Conservation (phyloP, 331 rosid species). For the Malus hybrid region DNA sequence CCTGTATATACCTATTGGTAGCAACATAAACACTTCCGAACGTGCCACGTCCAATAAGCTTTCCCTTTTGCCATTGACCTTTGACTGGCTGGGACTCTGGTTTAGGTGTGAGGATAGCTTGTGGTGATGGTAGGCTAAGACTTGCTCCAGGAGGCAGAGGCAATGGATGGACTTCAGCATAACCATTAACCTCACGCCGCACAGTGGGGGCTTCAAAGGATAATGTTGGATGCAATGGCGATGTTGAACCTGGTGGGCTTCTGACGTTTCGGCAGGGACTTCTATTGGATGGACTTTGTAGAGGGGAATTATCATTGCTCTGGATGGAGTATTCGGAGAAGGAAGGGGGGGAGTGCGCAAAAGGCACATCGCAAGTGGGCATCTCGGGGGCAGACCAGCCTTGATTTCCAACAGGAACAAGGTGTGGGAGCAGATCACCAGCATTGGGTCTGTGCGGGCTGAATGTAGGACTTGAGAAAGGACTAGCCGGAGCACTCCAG, state of each 20-base stretch:
- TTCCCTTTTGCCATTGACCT: conserved; percentile 84
- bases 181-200: conserved; percentile 40
- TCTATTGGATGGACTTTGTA: conserved; percentile 42
- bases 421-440: conserved; percentile 42
- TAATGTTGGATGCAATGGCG: conserved; percentile 41
- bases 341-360: conserved; percentile 36
- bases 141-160: conserved; percentile 80
- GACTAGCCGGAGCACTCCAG: conserved; percentile 66
- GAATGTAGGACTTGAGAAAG: conserved; percentile 48
- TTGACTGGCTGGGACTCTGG: conserved; percentile 46
- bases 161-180: conserved; percentile 55
- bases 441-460: conserved; percentile 41
- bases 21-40: conserved; percentile 91
- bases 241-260: conserved; percentile 47
- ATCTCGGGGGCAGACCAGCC: conserved; percentile 86
- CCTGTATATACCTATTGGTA: conserved; percentile 53
- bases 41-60: conserved; percentile 90
- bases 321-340: conserved; percentile 34
- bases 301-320: conserved; percentile 52
- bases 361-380: conserved; percentile 21
- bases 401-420: conserved; percentile 34
- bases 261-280: conserved; percentile 30
- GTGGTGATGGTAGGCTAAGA: conserved; percentile 25
- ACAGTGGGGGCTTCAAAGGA: conserved; percentile 31
- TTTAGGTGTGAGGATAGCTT: conserved; percentile 28